Evolutionary conservation across 345 rosid genomes (phyloP).

Genomic region (Xanthoceras sorbifolium): DNA sequence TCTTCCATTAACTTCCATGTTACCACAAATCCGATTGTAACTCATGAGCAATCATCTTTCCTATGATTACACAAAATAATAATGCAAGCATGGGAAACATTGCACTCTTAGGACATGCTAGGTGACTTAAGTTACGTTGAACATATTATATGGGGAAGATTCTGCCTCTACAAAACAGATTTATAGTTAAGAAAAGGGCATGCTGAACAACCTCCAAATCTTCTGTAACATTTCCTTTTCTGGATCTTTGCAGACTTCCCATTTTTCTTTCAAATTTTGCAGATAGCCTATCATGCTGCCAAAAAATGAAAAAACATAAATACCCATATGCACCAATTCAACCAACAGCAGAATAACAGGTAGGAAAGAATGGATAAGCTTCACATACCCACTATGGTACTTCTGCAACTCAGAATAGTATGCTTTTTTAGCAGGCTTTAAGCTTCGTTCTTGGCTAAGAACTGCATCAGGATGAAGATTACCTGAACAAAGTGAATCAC

Average conservation of each 20-base stretch:
- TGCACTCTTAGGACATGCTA: neutral
- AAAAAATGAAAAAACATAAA: conserved; percentile 33
- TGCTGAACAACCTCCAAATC: conserved; percentile 61
- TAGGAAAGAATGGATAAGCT: neutral
- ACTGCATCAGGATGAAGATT: conserved; percentile 83
- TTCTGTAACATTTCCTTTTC: conserved; percentile 56
- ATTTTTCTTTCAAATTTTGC: conserved; percentile 71
- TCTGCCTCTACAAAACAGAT: conserved; percentile 7
- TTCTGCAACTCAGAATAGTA: conserved; percentile 65
- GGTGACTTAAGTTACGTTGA: neutral
- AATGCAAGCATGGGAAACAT: neutral
- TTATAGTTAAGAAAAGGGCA: conserved; percentile 13
- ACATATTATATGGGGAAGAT: neutral
- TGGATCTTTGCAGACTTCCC: conserved; percentile 74
- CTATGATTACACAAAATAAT: neutral
- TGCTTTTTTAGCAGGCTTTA: conserved; percentile 53
- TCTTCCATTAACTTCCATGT: conserved; percentile 11
- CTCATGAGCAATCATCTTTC: neutral
- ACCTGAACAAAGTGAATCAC: conserved; percentile 68
- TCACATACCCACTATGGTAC: conserved; percentile 80
- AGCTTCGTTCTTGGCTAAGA: conserved; percentile 45
- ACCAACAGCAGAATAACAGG: neutral
- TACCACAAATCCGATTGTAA: neutral
- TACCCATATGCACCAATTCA: conserved; percentile 12
- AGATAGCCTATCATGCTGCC: conserved; percentile 74